Percentiles rank a stretch among this genome's conserved stretches.
phyloP scores from a whole-genome alignment of 139 green algal genomes.

The Chlamydomonas incerta region DNA sequence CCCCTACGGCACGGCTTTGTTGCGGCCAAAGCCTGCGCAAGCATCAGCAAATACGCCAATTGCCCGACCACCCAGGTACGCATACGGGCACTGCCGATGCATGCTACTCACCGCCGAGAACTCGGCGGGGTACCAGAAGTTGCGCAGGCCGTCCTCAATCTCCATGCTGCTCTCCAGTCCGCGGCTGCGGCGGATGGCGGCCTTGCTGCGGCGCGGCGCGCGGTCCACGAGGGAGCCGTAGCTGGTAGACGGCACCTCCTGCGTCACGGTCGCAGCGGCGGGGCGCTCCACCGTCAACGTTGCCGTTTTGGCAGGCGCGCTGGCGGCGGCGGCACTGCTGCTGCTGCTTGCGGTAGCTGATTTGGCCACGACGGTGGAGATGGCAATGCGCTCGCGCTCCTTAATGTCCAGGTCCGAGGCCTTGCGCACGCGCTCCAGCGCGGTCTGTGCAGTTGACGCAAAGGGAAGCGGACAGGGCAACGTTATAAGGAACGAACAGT shows the following conservation, averaged over 20 bases:
- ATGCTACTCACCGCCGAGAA: constrained; percentile 65
- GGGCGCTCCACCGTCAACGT: constrained; percentile 16
- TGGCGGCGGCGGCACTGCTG: too few relatives aligned
- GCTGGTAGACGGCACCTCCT: not conserved
- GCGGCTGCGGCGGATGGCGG: not conserved
- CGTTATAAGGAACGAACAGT: too few relatives aligned
- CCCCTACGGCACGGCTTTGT: too few relatives aligned
- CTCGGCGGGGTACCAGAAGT: constrained; percentile 82
- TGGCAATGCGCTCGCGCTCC: not conserved
- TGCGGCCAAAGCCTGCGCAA: too few relatives aligned
- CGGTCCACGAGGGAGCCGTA: not conserved
- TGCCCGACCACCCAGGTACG: too few relatives aligned
- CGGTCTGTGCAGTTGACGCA: not conserved
- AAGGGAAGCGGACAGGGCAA: too few relatives aligned
- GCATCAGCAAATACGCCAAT: too few relatives aligned
- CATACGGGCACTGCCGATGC: too few relatives aligned
- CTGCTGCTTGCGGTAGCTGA: not conserved
- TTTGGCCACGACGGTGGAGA: not conserved
- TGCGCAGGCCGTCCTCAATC: constrained; percentile 65
- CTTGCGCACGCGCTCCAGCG: constrained; percentile 35
- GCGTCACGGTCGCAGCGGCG: too few relatives aligned
- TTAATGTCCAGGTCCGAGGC: too few relatives aligned
- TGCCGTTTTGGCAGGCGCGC: too few relatives aligned
- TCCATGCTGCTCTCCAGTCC: constrained; percentile 73
- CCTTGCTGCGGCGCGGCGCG: constrained; percentile 5